Evolutionary conservation across 2,329 filamentous ascomycete genomes (phyloP).

Genomic region (Apiospora kogelbergensis): DNA sequence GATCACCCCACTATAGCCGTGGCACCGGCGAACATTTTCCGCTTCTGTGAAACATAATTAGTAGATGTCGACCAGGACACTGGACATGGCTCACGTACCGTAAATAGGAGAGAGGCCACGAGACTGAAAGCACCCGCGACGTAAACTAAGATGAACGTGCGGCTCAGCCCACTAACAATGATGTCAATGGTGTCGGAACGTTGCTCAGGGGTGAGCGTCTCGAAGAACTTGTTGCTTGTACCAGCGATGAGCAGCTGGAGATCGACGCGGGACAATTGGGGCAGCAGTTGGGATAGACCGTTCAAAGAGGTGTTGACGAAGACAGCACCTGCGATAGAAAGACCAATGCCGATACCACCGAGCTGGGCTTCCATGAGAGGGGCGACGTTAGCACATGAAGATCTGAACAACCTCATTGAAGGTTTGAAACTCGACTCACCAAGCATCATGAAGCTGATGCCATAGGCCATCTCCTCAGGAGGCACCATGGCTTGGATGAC

Average conservation of each 20-base stretch:
- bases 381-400: not conserved
- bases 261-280: not conserved
- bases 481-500: slow-evolving; percentile 34
- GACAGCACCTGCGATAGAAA: slow-evolving; percentile 14
- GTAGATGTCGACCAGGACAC: not conserved
- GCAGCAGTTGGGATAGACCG: not conserved
- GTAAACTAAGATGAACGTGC: not conserved
- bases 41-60: not conserved
- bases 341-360: slow-evolving; percentile 8
- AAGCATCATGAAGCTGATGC: slow-evolving; percentile 34
- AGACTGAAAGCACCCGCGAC: not conserved
- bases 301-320: slow-evolving; percentile 15
- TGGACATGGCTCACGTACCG: not conserved
- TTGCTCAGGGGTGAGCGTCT: not conserved
- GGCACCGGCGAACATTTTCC: not conserved
- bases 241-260: not conserved
- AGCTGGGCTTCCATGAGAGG: not conserved
- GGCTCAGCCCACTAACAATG: not conserved
- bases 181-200: not conserved
- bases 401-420: not conserved
- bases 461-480: slow-evolving; percentile 28
- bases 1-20: not conserved
- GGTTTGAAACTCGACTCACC: not conserved
- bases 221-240: not conserved
- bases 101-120: not conserved